Evolutionary conservation across 345 rosid species (phyloP).

Genomic region (Balakata baccata): DNA sequence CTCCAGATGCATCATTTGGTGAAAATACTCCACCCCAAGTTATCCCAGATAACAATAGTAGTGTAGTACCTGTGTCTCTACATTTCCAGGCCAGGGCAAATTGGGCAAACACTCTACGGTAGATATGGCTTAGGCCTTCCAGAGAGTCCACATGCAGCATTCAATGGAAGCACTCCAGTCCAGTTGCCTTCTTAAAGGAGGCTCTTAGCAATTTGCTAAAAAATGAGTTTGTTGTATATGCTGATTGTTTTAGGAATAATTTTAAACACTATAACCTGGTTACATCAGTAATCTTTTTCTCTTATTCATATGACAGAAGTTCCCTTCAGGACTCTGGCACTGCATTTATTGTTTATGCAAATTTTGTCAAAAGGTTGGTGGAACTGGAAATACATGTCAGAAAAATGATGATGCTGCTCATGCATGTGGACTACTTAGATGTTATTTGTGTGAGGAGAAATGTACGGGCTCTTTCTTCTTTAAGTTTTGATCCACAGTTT

Average conservation of each 20-base stretch:
- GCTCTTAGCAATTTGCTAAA: background rate
- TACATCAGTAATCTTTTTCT: constrained; percentile 13
- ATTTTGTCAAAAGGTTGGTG: constrained; percentile 57
- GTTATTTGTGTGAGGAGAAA: constrained; percentile 76
- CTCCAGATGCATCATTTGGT: too few species aligned
- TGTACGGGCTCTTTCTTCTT: constrained; percentile 45
- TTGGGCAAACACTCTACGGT: background rate
- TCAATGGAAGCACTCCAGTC: background rate
- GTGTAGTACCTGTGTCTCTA: too few species aligned
- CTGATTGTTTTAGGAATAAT: background rate
- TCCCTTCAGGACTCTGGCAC: constrained; percentile 86
- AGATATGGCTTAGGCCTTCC: background rate
- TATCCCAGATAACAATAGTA: too few species aligned
- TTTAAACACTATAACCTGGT: background rate
- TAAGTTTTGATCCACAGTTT: background rate
- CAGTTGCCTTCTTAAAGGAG: background rate
- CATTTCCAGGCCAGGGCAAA: too few species aligned
- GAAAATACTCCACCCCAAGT: too few species aligned
- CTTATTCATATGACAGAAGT: constrained; percentile 45
- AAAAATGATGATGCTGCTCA: constrained; percentile 24
- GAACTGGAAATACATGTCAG: constrained; percentile 36
- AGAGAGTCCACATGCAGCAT: background rate
- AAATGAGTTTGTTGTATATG: background rate
- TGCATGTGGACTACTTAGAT: constrained; percentile 33
- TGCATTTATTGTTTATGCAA: constrained; percentile 87